A percentile compares a stretch with the other conserved stretches of the same genome.
Evolutionary conservation across 805 yeast genomes (phyloP).

Genomic region (Blastobotrys chiropterorum): DNA sequence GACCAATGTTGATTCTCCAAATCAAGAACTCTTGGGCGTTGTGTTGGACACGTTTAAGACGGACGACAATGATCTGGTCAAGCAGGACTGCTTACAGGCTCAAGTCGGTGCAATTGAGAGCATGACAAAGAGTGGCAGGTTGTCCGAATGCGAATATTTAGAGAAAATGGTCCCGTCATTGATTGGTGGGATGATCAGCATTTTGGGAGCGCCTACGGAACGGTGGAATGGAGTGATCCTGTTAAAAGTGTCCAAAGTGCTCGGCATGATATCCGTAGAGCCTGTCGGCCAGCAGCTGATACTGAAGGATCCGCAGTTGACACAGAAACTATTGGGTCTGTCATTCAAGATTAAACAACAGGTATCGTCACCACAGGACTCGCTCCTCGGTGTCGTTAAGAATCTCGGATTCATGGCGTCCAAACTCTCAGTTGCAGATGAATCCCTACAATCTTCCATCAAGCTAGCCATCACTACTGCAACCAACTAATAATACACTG

Average conservation of each 20-base stretch:
- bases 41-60: background rate
- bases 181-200: background rate
- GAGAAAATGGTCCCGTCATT: background rate
- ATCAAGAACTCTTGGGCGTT: conserved; percentile 1
- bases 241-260: background rate
- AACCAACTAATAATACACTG: background rate
- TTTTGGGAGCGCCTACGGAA: background rate
- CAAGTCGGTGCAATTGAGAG: background rate
- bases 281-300: background rate
- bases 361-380: background rate
- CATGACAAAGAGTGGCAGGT: background rate
- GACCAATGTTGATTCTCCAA: background rate
- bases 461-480: conserved; percentile 2
- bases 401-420: conserved; percentile 10
- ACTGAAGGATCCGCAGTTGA: background rate
- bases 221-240: background rate
- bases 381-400: conserved; percentile 3
- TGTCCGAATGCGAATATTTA: background rate
- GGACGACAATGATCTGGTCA: conserved; percentile 12
- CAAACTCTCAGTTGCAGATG: background rate
- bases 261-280: conserved; percentile 1
- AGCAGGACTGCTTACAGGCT: background rate
- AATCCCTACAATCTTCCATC: background rate
- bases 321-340: background rate
- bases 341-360: background rate